phyloP scores from a whole-genome alignment of 495 filamentous ascomycete genomes.

The Hyphodiscus hymeniophilus region DNA sequence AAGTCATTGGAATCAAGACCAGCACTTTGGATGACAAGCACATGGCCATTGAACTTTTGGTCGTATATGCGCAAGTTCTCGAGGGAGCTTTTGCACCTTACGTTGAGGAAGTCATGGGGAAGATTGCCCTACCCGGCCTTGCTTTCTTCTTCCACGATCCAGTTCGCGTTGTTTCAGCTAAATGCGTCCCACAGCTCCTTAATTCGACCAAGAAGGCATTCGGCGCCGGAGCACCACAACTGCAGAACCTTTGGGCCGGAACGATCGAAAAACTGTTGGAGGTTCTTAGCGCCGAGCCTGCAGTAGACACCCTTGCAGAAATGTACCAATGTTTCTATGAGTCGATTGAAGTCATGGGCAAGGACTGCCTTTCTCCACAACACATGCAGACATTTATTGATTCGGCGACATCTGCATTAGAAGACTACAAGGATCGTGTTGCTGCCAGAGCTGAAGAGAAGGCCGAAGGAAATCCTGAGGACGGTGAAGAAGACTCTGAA shows the following conservation, averaged over 20 bases:
- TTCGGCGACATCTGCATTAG: constrained; percentile 70
- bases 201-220: constrained; percentile 90
- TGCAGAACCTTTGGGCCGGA: constrained; percentile 71
- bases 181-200: constrained; percentile 87
- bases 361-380: constrained; percentile 63
- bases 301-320: constrained; percentile 92
- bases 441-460: constrained; percentile 69
- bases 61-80: constrained; percentile 91
- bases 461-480: constrained; percentile 60
- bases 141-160: constrained; percentile 99
- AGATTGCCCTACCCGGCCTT: constrained; percentile 87
- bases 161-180: constrained; percentile 90
- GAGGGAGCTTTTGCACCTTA: constrained; percentile 89
- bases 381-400: constrained; percentile 85
- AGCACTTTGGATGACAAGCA: constrained; percentile 96
- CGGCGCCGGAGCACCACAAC: constrained; percentile 63
- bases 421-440: constrained; percentile 87
- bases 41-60: constrained; percentile 94
- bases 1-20: constrained; percentile 97
- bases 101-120: constrained; percentile 88
- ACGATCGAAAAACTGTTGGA: constrained; percentile 89
- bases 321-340: constrained; percentile 99
- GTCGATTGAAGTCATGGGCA: constrained; percentile 88
- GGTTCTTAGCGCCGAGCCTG: constrained; percentile 88
- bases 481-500: constrained; percentile 75